A percentile compares a stretch with the other conserved stretches of the same genome.
phyloP scores from a whole-genome alignment of 1,284 basidiomycete genomes.

The Testicularia cyperi region DNA sequence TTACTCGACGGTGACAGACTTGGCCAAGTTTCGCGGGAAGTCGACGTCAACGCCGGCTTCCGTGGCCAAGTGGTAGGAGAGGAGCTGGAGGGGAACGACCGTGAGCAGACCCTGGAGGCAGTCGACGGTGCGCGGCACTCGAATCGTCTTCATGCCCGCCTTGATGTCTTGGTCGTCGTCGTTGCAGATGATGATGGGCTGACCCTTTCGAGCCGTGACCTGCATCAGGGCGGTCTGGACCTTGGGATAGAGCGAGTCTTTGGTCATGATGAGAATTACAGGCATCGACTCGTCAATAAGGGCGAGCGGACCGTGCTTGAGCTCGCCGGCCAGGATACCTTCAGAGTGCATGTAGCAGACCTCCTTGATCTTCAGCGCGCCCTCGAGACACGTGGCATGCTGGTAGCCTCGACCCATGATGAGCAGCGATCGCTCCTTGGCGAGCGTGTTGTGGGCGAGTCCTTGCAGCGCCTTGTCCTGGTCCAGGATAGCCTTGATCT shows the following conservation, averaged over 20 bases:
- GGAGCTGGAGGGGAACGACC: constrained; percentile 91
- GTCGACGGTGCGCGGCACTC: constrained; percentile 78
- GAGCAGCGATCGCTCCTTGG: constrained; percentile 82
- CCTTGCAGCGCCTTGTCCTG: constrained; percentile 78
- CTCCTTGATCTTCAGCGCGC: constrained; percentile 99
- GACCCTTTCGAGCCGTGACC: constrained; percentile 94
- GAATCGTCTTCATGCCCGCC: constrained; percentile 77
- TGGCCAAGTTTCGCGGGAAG: constrained; percentile 90
- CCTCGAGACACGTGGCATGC: constrained; percentile 94
- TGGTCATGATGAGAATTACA: constrained; percentile 86
- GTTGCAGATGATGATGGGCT: constrained; percentile 91
- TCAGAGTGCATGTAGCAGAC: constrained; percentile 67
- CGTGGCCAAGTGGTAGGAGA: constrained; percentile 94
- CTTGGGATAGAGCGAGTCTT: constrained; percentile 97
- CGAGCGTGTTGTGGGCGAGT: constrained; percentile 76
- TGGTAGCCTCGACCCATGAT: constrained; percentile 99
- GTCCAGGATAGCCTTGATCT: constrained; percentile 85
- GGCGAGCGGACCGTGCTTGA: constrained; percentile 97
- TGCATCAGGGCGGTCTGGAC: constrained; percentile 93
- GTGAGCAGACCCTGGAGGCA: constrained; percentile 94
- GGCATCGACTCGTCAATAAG: constrained; percentile 96
- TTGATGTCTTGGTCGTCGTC: constrained; percentile 81
- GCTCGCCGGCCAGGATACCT: constrained; percentile 88
- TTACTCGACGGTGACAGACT: constrained; percentile 60
- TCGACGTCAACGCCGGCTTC: constrained; percentile 96